Evolutionary conservation across 306 rosid species (phyloP).

Genomic region (Rubus parviflorus): DNA sequence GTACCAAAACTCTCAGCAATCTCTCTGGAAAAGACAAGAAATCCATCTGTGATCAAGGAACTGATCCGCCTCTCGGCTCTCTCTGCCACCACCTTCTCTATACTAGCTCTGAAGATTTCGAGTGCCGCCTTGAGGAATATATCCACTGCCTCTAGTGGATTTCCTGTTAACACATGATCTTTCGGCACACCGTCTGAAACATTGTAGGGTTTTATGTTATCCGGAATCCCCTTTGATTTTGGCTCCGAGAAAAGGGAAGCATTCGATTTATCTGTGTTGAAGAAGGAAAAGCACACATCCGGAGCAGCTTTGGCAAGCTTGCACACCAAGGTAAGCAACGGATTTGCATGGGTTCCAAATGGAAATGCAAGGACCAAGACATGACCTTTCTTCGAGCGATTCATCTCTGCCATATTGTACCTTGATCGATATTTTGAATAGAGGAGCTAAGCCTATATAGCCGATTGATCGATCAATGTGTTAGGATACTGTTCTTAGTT

Average conservation of each 20-base stretch:
- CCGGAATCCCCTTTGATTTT: slow-evolving; percentile 1
- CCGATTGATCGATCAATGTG: too few species aligned
- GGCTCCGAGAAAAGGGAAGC: background rate
- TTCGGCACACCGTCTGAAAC: slow-evolving; percentile 33
- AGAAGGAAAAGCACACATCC: slow-evolving; percentile 32
- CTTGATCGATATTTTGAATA: too few species aligned
- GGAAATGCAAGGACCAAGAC: slow-evolving; percentile 36
- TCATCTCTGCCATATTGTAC: background rate
- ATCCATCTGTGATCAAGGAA: slow-evolving; percentile 21
- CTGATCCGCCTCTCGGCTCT: slow-evolving; percentile 16
- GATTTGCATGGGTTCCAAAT: slow-evolving; percentile 20
- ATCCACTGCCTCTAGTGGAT: slow-evolving; percentile 17
- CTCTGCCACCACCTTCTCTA: slow-evolving; percentile 24
- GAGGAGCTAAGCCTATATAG: too few species aligned
- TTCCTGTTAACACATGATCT: slow-evolving; percentile 11
- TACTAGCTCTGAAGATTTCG: slow-evolving; percentile 14
- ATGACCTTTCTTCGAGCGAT: background rate
- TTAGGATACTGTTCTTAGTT: too few species aligned
- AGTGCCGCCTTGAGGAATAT: slow-evolving; percentile 35
- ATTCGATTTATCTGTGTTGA: slow-evolving; percentile 19
- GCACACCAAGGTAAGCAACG: slow-evolving; percentile 22
- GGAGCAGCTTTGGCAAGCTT: slow-evolving; percentile 35
- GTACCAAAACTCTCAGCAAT: slow-evolving; percentile 30
- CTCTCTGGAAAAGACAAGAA: slow-evolving; percentile 7
- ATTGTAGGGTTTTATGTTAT: slow-evolving; percentile 18